Evolutionary conservation across 495 filamentous ascomycete genomes (phyloP).

Genomic region (Annulohypoxylon maeteangense): DNA sequence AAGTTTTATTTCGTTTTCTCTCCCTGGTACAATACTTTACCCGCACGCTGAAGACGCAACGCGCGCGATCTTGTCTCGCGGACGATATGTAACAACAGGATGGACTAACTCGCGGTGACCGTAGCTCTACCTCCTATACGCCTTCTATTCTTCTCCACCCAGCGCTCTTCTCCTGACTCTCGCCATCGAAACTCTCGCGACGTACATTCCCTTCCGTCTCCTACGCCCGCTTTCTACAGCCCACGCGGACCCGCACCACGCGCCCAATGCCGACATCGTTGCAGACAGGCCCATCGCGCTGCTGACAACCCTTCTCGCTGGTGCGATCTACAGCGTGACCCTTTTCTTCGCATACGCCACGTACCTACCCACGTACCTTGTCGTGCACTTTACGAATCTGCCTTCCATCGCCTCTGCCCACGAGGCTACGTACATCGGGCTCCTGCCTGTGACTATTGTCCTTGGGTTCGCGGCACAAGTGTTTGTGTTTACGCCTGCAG

Average conservation of each 20-base stretch:
- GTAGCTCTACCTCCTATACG: slow-evolving; percentile 71
- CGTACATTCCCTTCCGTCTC: slow-evolving; percentile 74
- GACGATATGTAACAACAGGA: background rate
- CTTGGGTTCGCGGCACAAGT: slow-evolving; percentile 73
- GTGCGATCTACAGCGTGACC: slow-evolving; percentile 72
- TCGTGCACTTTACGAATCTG: slow-evolving; percentile 75
- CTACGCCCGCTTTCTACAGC: slow-evolving; percentile 70
- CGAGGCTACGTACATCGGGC: slow-evolving; percentile 63
- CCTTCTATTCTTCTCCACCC: slow-evolving; percentile 76
- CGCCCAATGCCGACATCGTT: slow-evolving; percentile 75
- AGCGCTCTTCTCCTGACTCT: slow-evolving; percentile 66
- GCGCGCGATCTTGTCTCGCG: background rate
- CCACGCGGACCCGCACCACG: slow-evolving; percentile 66
- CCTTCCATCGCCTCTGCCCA: slow-evolving; percentile 71
- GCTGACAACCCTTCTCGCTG: slow-evolving; percentile 71
- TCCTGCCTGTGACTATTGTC: slow-evolving; percentile 64
- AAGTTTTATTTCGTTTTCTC: slow-evolving; percentile 38
- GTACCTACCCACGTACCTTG: slow-evolving; percentile 73
- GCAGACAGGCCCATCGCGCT: slow-evolving; percentile 70
- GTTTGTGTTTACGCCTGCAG: slow-evolving; percentile 80
- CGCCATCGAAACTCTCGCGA: slow-evolving; percentile 71
- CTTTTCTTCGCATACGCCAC: slow-evolving; percentile 71
- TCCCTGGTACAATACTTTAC: background rate
- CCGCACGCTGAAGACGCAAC: background rate
- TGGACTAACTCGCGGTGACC: slow-evolving; percentile 30